Conservation (phyloP, 1,139 yeast species). For the Saccharomyces hybrid region DNA sequence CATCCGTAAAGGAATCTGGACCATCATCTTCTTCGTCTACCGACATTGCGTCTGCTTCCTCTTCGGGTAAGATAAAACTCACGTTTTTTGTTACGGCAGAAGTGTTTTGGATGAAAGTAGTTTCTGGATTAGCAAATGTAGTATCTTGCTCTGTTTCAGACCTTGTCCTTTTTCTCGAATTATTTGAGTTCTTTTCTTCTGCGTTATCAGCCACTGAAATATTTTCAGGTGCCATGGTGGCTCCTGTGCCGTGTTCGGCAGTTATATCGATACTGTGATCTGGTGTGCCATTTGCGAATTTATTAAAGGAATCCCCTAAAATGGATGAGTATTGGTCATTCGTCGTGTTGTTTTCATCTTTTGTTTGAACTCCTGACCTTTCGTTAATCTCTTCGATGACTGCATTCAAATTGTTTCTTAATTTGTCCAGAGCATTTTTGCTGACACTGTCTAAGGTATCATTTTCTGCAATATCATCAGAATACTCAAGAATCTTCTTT, state of each 20-base stretch:
- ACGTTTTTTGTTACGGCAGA: slow-evolving; percentile 15
- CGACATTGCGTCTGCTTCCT: slow-evolving; percentile 8
- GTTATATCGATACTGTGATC: slow-evolving; percentile 15
- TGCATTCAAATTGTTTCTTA: slow-evolving; percentile 28
- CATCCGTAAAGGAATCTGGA: slow-evolving; percentile 3
- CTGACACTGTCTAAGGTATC: slow-evolving; percentile 38
- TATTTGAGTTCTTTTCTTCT: slow-evolving; percentile 7
- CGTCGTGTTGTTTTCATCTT: slow-evolving; percentile 10
- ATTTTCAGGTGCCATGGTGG: neutral
- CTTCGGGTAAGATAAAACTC: slow-evolving; percentile 15
- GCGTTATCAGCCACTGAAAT: slow-evolving; percentile 9
- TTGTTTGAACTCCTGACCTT: slow-evolving; percentile 9
- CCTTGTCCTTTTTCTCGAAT: slow-evolving; percentile 6
- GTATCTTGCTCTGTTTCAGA: slow-evolving; percentile 4
- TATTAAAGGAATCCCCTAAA: slow-evolving; percentile 18
- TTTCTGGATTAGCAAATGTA: neutral
- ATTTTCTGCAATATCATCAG: slow-evolving; percentile 27
- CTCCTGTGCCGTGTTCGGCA: neutral
- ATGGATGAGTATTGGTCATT: slow-evolving; percentile 30
- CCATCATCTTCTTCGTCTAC: slow-evolving; percentile 11
- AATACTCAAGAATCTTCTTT: slow-evolving; percentile 24
- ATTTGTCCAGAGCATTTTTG: slow-evolving; percentile 42
- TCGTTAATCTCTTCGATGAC: slow-evolving; percentile 22
- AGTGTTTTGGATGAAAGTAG: neutral
- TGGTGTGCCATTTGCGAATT: slow-evolving; percentile 11